Base-by-base conservation (phyloP, 805 yeast species). In the Jamesozyma hellenica region DNA sequence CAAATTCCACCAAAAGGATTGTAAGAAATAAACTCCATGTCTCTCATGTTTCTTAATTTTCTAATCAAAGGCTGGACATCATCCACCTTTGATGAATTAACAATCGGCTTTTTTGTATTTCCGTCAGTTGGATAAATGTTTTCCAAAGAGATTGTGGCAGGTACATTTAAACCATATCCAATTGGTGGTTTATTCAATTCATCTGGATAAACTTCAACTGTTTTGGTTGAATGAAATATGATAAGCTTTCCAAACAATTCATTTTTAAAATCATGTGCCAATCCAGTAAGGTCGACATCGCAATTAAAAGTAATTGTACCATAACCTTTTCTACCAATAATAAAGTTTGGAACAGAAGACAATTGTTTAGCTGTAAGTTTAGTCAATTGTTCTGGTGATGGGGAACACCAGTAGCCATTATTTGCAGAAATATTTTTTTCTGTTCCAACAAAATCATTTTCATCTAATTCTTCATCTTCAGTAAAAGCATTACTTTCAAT, bases 1-100 rank as follows among this genome's bases (percentile, higher is more conserved):
- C 88, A 87, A 4, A 73, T 61, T 28, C 85, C 84, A 4, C 75
- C 73, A 23, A 78, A 68, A 3, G 87, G 86, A 51, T 82, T 87
- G 54, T 79, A 87, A 4, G 87, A 79, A 12, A 88, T 67, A 55
- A 82, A 86, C 45, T 79, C 78, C 79, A 81, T 85, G 5, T 88
- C 95, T 27, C 67, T 70, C 47, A 69, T 61, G 35, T 64, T 67
- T 45, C 74, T 73, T 36, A 81, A 64, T 38, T 65, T 66, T 35
- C 66, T 68, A 21, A 79, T 68, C 51, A 72, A 72, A 18, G 67
- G 58, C 51, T 69, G 63, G 32, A 68, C 60, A 32, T 73, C 72
- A 10, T 62, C 56, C 19, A 67, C 68, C 19, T 61, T 44, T 3
- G 67, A 57, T 23, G 60, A 56, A 25, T 56, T 52, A 21, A 38